Conservation (phyloP, 2,329 filamentous ascomycete species). For the Pochonia chlamydosporia region DNA sequence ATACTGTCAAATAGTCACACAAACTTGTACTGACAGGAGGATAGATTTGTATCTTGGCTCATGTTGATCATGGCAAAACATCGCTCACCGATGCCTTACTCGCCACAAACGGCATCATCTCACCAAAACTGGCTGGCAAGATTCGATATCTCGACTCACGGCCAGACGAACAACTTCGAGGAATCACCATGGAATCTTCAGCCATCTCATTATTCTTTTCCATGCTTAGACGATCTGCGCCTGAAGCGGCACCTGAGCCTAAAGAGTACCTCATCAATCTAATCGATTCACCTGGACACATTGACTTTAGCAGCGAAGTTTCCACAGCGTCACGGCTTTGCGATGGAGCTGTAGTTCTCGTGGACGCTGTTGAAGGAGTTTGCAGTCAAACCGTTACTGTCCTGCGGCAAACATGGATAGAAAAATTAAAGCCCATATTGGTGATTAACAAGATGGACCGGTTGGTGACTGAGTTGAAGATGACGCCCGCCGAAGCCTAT, state of each 20-base stretch:
- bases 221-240: slow-evolving; percentile 68
- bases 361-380: slow-evolving; percentile 95
- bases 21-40: not conserved
- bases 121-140: slow-evolving; percentile 93
- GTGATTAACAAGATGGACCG: slow-evolving; percentile 99
- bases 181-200: slow-evolving; percentile 99
- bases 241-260: slow-evolving; percentile 61
- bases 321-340: slow-evolving; percentile 92
- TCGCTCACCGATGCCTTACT: slow-evolving; percentile 93
- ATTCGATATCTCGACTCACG: slow-evolving; percentile 95
- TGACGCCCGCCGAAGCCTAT: slow-evolving; percentile 87
- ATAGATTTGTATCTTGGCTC: slow-evolving; percentile 89
- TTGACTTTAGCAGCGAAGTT: slow-evolving; percentile 97
- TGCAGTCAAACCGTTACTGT: slow-evolving; percentile 99
- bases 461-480: slow-evolving; percentile 86
- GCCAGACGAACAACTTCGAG: slow-evolving; percentile 89
- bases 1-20: slow-evolving; percentile 7
- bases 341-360: slow-evolving; percentile 88
- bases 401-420: slow-evolving; percentile 87
- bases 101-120: slow-evolving; percentile 98
- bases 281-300: slow-evolving; percentile 96
- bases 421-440: slow-evolving; percentile 88
- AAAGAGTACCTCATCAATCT: slow-evolving; percentile 95
- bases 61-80: slow-evolving; percentile 98
- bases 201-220: slow-evolving; percentile 96